Evolutionary conservation across 768 basidiomycete genomes (phyloP).

Genomic region (Podaxis sp.): DNA sequence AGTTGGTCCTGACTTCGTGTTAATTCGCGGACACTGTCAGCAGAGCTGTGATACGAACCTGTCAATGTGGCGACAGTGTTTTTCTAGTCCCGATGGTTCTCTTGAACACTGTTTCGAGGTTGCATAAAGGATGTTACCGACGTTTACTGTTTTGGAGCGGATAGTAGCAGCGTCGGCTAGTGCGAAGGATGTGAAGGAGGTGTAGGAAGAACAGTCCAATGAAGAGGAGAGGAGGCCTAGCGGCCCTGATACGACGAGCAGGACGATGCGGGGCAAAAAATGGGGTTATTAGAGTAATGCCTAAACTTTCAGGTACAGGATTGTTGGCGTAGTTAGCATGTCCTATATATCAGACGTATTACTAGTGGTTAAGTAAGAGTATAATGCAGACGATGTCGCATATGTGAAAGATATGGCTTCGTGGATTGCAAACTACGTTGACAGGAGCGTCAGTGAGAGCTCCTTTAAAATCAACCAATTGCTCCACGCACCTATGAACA

Average conservation of each 20-base stretch:
- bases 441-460: too few species aligned
- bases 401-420: too few species aligned
- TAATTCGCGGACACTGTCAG: conserved; percentile 57
- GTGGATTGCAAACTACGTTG: too few species aligned
- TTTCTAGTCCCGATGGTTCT: conserved; percentile 58
- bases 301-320: not conserved
- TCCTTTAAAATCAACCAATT: too few species aligned
- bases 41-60: conserved; percentile 56
- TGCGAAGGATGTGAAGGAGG: conserved; percentile 41
- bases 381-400: too few species aligned
- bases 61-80: conserved; percentile 52
- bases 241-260: conserved; percentile 11
- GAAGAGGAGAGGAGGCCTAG: not conserved
- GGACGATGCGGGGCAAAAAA: conserved; percentile 16
- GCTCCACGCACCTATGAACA: too few species aligned
- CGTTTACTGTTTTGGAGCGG: conserved; percentile 56
- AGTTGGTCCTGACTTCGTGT: conserved; percentile 51
- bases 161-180: conserved; percentile 58
- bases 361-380: not conserved
- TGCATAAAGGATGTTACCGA: conserved; percentile 67
- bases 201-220: conserved; percentile 29
- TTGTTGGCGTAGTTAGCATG: not conserved
- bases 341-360: not conserved
- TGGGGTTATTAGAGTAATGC: conserved; percentile 4
- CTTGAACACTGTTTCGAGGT: conserved; percentile 54